phyloP scores from a whole-genome alignment of 345 rosid species.

The Eucalyptus fibrosa region DNA sequence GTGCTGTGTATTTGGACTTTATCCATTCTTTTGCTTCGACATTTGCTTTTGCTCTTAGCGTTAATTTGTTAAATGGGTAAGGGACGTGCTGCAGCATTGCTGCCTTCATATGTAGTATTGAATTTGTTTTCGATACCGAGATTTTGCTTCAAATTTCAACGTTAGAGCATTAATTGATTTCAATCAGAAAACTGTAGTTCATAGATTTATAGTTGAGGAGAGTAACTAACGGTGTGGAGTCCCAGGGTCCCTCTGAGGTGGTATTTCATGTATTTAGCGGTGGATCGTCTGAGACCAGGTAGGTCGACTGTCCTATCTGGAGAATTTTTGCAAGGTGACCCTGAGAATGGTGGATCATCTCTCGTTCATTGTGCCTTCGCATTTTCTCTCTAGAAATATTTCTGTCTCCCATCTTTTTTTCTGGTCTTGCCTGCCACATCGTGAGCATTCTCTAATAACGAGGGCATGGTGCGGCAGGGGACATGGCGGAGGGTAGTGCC shows the following conservation, averaged over 20 bases:
- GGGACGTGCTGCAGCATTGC: background rate
- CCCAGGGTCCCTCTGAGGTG: constrained; percentile 13
- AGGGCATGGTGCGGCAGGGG: background rate
- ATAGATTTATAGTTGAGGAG: constrained; percentile 11
- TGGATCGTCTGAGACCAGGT: constrained; percentile 62
- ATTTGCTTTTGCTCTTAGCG: background rate
- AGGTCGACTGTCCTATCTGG: constrained; percentile 27
- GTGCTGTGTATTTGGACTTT: background rate
- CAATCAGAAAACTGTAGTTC: constrained; percentile 5
- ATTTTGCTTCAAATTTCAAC: background rate
- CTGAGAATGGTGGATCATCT: constrained; percentile 16
- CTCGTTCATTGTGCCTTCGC: background rate
- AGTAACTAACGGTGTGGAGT: background rate
- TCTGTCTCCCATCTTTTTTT: background rate
- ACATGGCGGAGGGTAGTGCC: background rate
- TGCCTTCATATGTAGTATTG: background rate
- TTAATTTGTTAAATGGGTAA: background rate
- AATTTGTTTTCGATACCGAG: background rate
- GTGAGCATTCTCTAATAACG: background rate
- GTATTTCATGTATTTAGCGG: constrained; percentile 17
- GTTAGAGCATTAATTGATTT: constrained; percentile 2
- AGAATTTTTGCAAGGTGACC: constrained; percentile 35
- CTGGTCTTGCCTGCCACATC: background rate
- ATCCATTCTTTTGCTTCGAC: background rate
- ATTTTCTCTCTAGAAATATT: background rate